These are phyloP conservation scores for Scheffersomyces cryptocercus DNA, from an alignment of 1,139 yeast species.

Conservation along the genomic window DNA sequence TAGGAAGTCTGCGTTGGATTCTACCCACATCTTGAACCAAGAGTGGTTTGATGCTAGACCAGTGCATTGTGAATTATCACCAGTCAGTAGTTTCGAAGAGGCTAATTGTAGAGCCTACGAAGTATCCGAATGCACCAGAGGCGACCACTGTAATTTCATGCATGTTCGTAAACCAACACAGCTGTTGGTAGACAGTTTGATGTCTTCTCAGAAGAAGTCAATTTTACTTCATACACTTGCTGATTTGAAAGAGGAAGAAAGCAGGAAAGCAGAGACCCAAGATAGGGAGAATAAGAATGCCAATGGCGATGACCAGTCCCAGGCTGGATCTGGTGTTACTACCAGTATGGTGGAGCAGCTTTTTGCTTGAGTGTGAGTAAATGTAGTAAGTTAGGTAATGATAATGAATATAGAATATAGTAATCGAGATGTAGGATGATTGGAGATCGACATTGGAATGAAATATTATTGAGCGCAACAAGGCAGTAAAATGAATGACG, in stretches of 20 bases:
- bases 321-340: slow-evolving; percentile 6
- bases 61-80: slow-evolving; percentile 77
- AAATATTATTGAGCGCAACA: too few relatives aligned
- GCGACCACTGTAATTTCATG: slow-evolving; percentile 84
- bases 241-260: slow-evolving; percentile 5
- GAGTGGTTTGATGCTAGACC: slow-evolving; percentile 86
- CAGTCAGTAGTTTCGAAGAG: slow-evolving; percentile 70
- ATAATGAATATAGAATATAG: too few relatives aligned
- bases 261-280: background rate
- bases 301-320: background rate
- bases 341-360: slow-evolving; percentile 20
- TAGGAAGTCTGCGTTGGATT: slow-evolving; percentile 60
- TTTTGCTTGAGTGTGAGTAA: slow-evolving; percentile 10
- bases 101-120: slow-evolving; percentile 78
- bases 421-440: too few relatives aligned
- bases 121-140: slow-evolving; percentile 64
- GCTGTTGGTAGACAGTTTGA: slow-evolving; percentile 40
- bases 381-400: too few relatives aligned
- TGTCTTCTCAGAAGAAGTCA: slow-evolving; percentile 38
- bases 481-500: too few relatives aligned
- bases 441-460: background rate
- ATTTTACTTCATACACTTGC: slow-evolving; percentile 15
- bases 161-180: slow-evolving; percentile 66
- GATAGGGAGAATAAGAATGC: background rate
- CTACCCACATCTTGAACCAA: slow-evolving; percentile 62